A percentile compares a stretch with the other conserved stretches of the same genome.
These are phyloP conservation scores for Ottelia alismoides DNA, from an alignment of 106 monocot species.

Conservation along the genomic window DNA sequence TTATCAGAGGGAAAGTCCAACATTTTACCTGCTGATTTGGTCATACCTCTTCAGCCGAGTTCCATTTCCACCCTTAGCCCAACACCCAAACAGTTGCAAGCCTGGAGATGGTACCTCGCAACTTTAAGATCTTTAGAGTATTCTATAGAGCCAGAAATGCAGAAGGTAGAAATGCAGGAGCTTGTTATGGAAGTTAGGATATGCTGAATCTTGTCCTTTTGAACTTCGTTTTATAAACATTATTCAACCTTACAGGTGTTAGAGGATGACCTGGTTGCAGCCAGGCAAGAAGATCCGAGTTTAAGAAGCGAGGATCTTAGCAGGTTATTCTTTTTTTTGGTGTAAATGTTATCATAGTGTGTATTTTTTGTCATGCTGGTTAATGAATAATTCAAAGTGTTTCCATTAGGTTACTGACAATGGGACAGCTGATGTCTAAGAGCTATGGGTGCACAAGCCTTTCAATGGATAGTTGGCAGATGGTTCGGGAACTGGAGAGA, in stretches of 20 bases:
- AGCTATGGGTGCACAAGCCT: constrained; percentile 67
- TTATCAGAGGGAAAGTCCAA: constrained; percentile 90
- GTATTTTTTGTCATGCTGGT: neutral
- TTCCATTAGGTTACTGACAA: constrained; percentile 58
- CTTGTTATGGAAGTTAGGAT: too few species aligned
- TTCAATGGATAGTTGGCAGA: constrained; percentile 68
- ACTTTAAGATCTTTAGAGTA: constrained; percentile 41
- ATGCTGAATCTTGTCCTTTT: too few species aligned
- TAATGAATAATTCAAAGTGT: neutral
- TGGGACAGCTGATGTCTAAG: constrained; percentile 60
- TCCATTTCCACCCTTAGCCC: constrained; percentile 15
- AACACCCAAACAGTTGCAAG: constrained; percentile 34
- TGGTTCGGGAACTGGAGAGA: constrained; percentile 75
- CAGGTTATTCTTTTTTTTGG: constrained; percentile 53
- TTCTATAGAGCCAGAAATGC: constrained; percentile 48
- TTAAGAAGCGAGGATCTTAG: constrained; percentile 51
- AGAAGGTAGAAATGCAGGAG: constrained; percentile 23
- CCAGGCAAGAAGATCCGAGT: constrained; percentile 56
- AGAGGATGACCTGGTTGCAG: constrained; percentile 72
- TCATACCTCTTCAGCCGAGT: constrained; percentile 53
- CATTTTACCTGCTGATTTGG: constrained; percentile 79
- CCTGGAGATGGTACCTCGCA: constrained; percentile 96
- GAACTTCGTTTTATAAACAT: too few species aligned
- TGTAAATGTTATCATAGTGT: too few species aligned
- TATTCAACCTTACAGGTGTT: constrained; percentile 21